Evolutionary conservation across 768 basidiomycete species (phyloP).

Genomic region (Cystobasidium tubakii): DNA sequence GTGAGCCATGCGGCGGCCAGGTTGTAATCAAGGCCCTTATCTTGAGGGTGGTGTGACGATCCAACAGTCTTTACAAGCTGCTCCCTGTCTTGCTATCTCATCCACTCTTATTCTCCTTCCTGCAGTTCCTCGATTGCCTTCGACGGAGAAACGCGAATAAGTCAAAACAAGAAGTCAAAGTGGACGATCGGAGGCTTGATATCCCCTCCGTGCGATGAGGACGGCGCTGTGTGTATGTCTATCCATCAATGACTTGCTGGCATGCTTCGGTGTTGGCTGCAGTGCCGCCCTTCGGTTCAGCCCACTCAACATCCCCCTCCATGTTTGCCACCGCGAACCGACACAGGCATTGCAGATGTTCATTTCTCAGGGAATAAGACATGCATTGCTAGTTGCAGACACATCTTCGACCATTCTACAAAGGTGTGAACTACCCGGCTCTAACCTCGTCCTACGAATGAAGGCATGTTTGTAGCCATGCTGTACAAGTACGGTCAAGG

Average conservation of each 20-base stretch:
- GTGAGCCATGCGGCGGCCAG: conserved; percentile 9
- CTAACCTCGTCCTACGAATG: conserved; percentile 16
- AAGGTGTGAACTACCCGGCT: too few relatives aligned
- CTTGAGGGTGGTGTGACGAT: background rate
- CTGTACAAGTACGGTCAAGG: background rate
- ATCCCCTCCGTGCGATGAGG: too few relatives aligned
- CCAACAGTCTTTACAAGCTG: background rate
- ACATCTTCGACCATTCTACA: too few relatives aligned
- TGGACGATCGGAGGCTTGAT: too few relatives aligned
- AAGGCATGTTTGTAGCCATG: conserved; percentile 33
- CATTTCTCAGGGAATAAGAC: too few relatives aligned
- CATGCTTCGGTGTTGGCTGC: too few relatives aligned
- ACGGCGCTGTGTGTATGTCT: too few relatives aligned
- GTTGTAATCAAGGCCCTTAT: background rate
- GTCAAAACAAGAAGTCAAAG: too few relatives aligned
- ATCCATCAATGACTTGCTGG: too few relatives aligned
- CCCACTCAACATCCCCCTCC: background rate
- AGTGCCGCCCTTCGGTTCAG: background rate
- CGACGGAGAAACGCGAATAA: background rate
- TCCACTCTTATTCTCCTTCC: background rate
- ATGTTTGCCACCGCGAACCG: too few relatives aligned
- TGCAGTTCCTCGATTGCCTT: background rate
- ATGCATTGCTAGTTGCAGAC: too few relatives aligned
- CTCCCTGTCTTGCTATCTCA: background rate
- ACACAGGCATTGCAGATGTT: too few relatives aligned